phyloP scores from a whole-genome alignment of 768 basidiomycete genomes.

The Wakefieldia striispora region DNA sequence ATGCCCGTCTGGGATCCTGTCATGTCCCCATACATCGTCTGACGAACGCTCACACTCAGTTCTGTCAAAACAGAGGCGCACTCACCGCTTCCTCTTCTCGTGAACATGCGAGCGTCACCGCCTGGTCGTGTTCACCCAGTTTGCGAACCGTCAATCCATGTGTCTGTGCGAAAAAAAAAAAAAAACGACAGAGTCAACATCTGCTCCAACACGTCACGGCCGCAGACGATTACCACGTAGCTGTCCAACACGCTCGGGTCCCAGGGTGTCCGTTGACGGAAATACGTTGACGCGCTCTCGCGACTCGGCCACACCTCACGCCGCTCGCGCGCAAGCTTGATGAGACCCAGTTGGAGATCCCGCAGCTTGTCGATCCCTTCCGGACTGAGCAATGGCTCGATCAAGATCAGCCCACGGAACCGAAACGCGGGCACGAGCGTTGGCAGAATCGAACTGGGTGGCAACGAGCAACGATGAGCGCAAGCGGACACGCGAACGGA shows the following conservation, averaged over 20 bases:
- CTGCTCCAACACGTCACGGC: not conserved
- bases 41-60: not conserved
- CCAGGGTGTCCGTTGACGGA: constrained; percentile 46
- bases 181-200: not conserved
- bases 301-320: constrained; percentile 51
- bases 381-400: constrained; percentile 65
- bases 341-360: constrained; percentile 40
- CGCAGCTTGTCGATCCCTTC: constrained; percentile 42
- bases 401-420: constrained; percentile 54
- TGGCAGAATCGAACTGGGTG: constrained; percentile 52
- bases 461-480: constrained; percentile 1
- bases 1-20: constrained; percentile 56
- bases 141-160: constrained; percentile 44
- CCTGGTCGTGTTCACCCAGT: constrained; percentile 26
- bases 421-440: constrained; percentile 40
- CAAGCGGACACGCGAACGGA: not conserved
- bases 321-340: constrained; percentile 48
- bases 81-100: constrained; percentile 62
- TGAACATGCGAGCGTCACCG: constrained; percentile 54
- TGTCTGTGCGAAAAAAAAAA: too few relatives aligned
- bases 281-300: constrained; percentile 37
- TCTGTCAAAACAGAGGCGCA: not conserved
- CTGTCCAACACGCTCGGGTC: constrained; percentile 48
- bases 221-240: constrained; percentile 46
- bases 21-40: constrained; percentile 65